Percentiles rank a stretch among this genome's conserved stretches.
Conservation (phyloP, 306 rosid genomes). For the Quercus glauca region DNA sequence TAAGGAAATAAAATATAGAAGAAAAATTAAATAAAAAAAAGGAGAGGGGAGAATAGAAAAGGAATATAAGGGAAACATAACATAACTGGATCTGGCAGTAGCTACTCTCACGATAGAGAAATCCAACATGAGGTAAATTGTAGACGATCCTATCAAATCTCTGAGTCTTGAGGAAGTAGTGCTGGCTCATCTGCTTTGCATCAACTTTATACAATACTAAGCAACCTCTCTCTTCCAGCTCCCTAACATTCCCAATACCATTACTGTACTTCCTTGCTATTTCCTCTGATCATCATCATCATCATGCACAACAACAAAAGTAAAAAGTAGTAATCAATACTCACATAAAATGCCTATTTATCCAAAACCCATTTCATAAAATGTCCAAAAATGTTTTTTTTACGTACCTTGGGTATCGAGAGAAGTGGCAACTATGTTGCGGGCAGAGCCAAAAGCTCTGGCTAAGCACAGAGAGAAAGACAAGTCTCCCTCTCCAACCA, state of each 20-base stretch:
- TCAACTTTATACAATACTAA: conserved; percentile 57
- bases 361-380: neutral
- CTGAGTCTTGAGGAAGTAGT: conserved; percentile 78
- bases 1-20: too few relatives aligned
- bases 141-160: conserved; percentile 74
- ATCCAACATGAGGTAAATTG: conserved; percentile 87
- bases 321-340: neutral
- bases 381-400: neutral
- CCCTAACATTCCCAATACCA: conserved; percentile 55
- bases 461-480: conserved; percentile 68
- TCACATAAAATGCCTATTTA: conserved; percentile 1
- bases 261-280: conserved; percentile 58
- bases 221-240: conserved; percentile 71
- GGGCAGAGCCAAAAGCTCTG: conserved; percentile 53
- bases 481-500: conserved; percentile 88
- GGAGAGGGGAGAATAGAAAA: neutral
- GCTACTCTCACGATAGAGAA: conserved; percentile 62
- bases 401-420: conserved; percentile 62
- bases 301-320: too few relatives aligned
- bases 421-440: conserved; percentile 69
- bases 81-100: conserved; percentile 68
- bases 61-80: neutral
- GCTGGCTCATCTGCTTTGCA: conserved; percentile 60
- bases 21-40: too few relatives aligned
- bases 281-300: conserved; percentile 27